Evolutionary conservation across 768 basidiomycete species (phyloP).

Genomic region (Phylloporus arenicola): DNA sequence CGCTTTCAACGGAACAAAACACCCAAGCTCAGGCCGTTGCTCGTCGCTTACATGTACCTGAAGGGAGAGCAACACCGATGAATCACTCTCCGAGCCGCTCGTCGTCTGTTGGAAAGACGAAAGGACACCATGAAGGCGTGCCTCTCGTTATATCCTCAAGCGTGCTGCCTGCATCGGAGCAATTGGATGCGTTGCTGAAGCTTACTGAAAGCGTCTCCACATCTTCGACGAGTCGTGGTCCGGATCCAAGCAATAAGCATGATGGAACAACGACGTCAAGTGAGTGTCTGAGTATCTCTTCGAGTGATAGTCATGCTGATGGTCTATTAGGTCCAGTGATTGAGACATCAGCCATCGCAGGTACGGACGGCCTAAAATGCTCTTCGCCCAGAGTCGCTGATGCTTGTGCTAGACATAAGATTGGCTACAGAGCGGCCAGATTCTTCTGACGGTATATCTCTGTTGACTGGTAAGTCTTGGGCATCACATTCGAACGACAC

Average conservation of each 20-base stretch:
- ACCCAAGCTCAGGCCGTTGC: conserved; percentile 46
- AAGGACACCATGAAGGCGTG: conserved; percentile 15
- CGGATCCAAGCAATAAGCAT: conserved; percentile 9
- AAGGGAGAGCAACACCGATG: conserved; percentile 38
- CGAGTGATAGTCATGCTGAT: conserved; percentile 6
- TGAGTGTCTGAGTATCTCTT: conserved; percentile 5
- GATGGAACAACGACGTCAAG: conserved; percentile 26
- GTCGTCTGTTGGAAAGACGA: conserved; percentile 30
- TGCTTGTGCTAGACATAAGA: conserved; percentile 11
- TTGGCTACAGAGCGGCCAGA: background rate
- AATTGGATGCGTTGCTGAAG: conserved; percentile 23
- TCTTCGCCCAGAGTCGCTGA: conserved; percentile 8
- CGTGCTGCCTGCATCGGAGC: conserved; percentile 14
- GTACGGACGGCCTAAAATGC: conserved; percentile 10
- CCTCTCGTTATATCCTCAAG: conserved; percentile 16
- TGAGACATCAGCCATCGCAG: conserved; percentile 13
- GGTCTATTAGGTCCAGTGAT: conserved; percentile 19
- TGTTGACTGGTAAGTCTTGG: conserved; percentile 12
- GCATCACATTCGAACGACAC: conserved; percentile 1
- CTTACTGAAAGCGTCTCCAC: conserved; percentile 19
- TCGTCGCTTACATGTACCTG: conserved; percentile 44
- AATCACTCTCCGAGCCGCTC: conserved; percentile 34
- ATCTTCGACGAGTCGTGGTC: conserved; percentile 5
- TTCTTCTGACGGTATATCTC: background rate
- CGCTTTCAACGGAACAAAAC: conserved; percentile 41